Evolutionary conservation across 176 grass and related monocot species (phyloP), one percentile per base, ranked within the genome.

Genomic region (Tuctoria greenei): DNA sequence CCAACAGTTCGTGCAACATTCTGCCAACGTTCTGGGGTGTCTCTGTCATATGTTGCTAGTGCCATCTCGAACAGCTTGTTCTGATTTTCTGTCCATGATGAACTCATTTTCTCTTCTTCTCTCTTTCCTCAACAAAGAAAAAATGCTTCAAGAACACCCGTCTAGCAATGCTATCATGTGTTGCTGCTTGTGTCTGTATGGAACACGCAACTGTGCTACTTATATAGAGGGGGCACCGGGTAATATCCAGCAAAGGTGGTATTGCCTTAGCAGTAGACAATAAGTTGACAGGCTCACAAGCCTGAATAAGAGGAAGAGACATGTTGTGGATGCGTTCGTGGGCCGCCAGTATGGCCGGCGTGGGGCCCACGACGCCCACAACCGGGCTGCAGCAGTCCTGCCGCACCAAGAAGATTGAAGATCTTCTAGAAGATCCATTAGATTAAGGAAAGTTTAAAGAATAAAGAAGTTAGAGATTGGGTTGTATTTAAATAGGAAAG

Each of bases 21-120:
- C 72, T 91, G 89, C 89, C 89, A 95, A 54, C 81, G 70, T 65
- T 95, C 89, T 25, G 89, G 89, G 10, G 89, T 89, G 34, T 91
- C 81, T 77, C 86, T 77, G 64, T 92, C 92, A 55, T 95, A 92
- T 10, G 74, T 68, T 2, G 89, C 92, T 16, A 95, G 72, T 5
- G 83, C 86, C 65, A 42, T 66, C 86, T 95, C 92, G n/a, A 95
- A 95, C 28, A 85, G 21, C 66, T 95, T 82, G 72, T 95, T 95
- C 74, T 95, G 89, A 52, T 85, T 49, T 0, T 27, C 10, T 1
- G 93, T 96, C 93, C 93, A 96, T 41, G 78, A 77, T 7, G 92
- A 95, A 81, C 83, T 77, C 61, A 90, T 86, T 59, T 51, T 55
- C 18, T 25, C 47, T 39, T 20, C 1, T 42, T 36, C 38, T 51